phyloP scores from a whole-genome alignment of 2,329 filamentous ascomycete species.

The Pleurostoma richardsiae region DNA sequence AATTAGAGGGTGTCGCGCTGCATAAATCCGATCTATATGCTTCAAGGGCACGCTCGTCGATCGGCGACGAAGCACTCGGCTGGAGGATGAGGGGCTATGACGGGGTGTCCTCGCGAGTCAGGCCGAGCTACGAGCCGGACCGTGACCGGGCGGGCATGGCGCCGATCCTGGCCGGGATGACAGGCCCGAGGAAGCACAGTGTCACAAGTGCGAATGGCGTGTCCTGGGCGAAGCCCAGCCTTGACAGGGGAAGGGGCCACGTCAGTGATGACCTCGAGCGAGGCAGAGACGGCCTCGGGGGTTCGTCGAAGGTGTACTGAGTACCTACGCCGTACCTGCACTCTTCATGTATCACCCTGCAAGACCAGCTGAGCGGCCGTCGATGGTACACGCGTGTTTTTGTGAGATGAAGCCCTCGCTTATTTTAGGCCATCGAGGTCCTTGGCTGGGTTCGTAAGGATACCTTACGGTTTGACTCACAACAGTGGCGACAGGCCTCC shows the following conservation, averaged over 20 bases:
- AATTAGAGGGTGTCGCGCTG: not conserved
- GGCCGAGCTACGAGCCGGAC: conserved; percentile 3
- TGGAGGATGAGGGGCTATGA: conserved; percentile 5
- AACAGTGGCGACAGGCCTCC: too few species aligned
- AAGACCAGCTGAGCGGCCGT: too few species aligned
- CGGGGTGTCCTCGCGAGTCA: conserved; percentile 1
- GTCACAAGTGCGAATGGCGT: conserved; percentile 7
- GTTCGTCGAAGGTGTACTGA: too few species aligned
- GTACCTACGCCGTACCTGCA: too few species aligned
- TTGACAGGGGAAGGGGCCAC: conserved; percentile 7
- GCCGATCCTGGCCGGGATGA: not conserved
- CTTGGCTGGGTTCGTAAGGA: too few species aligned
- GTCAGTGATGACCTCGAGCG: conserved; percentile 10
- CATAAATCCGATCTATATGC: not conserved
- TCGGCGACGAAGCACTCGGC: not conserved
- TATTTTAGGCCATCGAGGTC: too few species aligned
- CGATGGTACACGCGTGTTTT: too few species aligned
- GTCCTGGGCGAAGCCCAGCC: conserved; percentile 7
- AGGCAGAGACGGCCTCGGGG: conserved; percentile 2
- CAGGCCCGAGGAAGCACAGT: conserved; percentile 7
- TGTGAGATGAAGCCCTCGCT: too few species aligned
- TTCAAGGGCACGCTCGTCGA: not conserved
- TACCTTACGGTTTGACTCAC: too few species aligned
- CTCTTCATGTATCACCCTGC: too few species aligned
- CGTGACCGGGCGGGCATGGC: conserved; percentile 1